phyloP scores from a whole-genome alignment of 495 filamentous ascomycete species.

The Alectoria sarmentosa region DNA sequence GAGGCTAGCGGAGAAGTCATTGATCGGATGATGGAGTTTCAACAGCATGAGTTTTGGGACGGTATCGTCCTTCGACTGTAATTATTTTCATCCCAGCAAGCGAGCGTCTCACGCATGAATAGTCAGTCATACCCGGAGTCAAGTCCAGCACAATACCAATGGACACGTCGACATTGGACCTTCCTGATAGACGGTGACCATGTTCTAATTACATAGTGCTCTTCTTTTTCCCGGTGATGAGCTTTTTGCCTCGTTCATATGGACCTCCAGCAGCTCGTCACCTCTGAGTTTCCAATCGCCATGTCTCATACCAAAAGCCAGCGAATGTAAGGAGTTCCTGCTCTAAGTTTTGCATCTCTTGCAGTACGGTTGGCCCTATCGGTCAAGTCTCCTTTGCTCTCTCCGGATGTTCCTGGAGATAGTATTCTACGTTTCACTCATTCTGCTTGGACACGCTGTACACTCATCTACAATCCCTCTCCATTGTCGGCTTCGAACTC shows the following conservation, averaged over 20 bases:
- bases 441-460: no score
- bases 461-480: background rate
- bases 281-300: background rate
- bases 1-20: background rate
- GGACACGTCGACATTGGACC: background rate
- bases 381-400: background rate
- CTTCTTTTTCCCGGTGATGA: background rate
- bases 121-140: background rate
- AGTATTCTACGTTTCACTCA: no score
- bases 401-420: no score
- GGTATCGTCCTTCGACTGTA: background rate
- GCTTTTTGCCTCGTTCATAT: background rate
- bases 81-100: conserved; percentile 1
- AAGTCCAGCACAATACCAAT: background rate
- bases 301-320: background rate
- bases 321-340: background rate
- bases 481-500: background rate
- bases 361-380: background rate
- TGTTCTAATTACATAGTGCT: background rate
- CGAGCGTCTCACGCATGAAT: conserved; percentile 1
- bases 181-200: background rate
- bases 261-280: background rate
- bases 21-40: background rate
- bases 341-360: background rate
- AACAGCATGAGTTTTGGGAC: background rate